phyloP scores from a whole-genome alignment of 148 eudicot species.

The Linanthus parryae region DNA sequence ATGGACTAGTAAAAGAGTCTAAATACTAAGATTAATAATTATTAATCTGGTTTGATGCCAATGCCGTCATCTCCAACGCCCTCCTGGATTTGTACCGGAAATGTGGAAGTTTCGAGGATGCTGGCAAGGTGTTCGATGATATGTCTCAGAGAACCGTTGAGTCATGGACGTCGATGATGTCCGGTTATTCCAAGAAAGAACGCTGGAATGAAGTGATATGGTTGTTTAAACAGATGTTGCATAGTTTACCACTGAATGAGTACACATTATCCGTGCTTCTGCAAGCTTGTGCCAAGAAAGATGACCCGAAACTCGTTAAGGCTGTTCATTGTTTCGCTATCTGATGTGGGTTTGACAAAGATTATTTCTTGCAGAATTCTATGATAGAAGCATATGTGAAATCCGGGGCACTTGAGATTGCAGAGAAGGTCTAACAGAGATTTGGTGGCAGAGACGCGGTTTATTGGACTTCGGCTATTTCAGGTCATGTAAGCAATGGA shows the following conservation, averaged over 20 bases:
- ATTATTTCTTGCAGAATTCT: slow-evolving; percentile 38
- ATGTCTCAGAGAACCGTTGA: slow-evolving; percentile 43
- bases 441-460: slow-evolving; percentile 33
- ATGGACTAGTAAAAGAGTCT: too few relatives aligned
- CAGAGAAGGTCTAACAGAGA: slow-evolving; percentile 26
- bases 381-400: slow-evolving; percentile 56
- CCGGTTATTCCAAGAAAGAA: slow-evolving; percentile 29
- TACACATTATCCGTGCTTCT: slow-evolving; percentile 47
- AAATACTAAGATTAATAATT: too few relatives aligned
- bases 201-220: slow-evolving; percentile 18
- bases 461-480: slow-evolving; percentile 49
- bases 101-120: too few relatives aligned
- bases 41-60: too few relatives aligned
- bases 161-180: slow-evolving; percentile 43
- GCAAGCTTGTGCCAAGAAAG: slow-evolving; percentile 31
- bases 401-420: slow-evolving; percentile 26
- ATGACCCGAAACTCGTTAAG: slow-evolving; percentile 8
- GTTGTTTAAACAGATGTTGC: slow-evolving; percentile 19
- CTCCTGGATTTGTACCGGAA: too few relatives aligned
- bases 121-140: slow-evolving; percentile 40
- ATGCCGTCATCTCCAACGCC: too few relatives aligned
- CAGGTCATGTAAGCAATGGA: slow-evolving; percentile 36
- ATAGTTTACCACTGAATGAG: slow-evolving; percentile 32
- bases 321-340: too few relatives aligned
- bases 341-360: slow-evolving; percentile 42